A percentile compares a stretch with the other conserved stretches of the same genome.
Conservation (phyloP, 164 flowering plant genomes). For the Tinospora cordifolia region DNA sequence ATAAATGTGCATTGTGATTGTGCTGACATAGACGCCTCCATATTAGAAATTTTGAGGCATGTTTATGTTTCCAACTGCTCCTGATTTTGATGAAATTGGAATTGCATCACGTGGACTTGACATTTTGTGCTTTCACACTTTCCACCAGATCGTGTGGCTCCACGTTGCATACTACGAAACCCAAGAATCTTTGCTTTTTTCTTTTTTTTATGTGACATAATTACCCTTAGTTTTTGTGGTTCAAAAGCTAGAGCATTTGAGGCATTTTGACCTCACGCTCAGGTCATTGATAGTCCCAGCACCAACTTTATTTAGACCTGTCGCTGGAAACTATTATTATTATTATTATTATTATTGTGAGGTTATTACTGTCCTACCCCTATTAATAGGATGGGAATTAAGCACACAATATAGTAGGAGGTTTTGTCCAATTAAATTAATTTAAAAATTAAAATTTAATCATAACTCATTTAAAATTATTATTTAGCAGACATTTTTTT, state of each 20-base stretch:
- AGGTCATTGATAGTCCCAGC: too few relatives aligned
- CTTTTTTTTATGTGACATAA: not conserved
- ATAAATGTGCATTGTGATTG: not conserved
- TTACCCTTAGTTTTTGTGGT: not conserved
- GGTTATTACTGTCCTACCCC: too few relatives aligned
- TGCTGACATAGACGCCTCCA: not conserved
- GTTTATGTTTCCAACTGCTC: not conserved
- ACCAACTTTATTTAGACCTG: too few relatives aligned
- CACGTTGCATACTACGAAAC: not conserved
- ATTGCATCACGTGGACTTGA: conserved; percentile 2
- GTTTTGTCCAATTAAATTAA: too few relatives aligned
- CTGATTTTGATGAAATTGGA: not conserved
- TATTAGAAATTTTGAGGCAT: not conserved
- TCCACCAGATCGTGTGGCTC: not conserved
- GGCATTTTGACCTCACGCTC: not conserved
- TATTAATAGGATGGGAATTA: too few relatives aligned
- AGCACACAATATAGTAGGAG: too few relatives aligned
- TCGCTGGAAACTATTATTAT: too few relatives aligned
- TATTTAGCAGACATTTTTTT: too few relatives aligned
- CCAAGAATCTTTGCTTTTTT: not conserved
- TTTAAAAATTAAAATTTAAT: too few relatives aligned
- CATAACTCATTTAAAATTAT: too few relatives aligned
- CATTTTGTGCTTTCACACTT: not conserved
- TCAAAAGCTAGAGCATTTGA: not conserved
- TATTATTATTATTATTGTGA: too few relatives aligned